Evolutionary conservation across 2,329 filamentous ascomycete species (phyloP), one percentile per base, ranked within the genome.

Genomic region (Colletotrichum liriopes): DNA sequence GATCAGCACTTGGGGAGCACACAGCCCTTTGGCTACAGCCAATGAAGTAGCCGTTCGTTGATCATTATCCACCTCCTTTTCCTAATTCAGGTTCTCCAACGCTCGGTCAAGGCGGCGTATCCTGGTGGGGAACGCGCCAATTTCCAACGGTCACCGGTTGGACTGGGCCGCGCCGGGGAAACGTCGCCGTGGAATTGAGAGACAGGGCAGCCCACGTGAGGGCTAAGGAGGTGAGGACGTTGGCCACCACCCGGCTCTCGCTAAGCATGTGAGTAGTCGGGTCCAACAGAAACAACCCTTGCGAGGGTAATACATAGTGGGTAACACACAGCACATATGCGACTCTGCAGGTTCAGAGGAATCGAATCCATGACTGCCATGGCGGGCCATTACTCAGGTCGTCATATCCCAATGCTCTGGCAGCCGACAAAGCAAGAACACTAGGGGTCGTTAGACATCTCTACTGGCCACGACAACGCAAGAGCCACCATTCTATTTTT

Each of bases 91-190:
- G 43, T 23, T 39, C 14, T 11, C 32, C 18, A 32, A 54, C 49
- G 64, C 32, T 51, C 16, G 41, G 16, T 14, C 16, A 20, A 20
- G 12, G 20, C 26, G 52, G 52, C 52, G 29, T 49, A 47, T 20
- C 29, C 23, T 12, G 35, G 32, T 18, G 56, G 39, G 23, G 14
- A 18, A 35, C 41, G 23, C 37, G 64, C 35, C 55, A 60, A 60
- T 67, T 60, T 67, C 64, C 64, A 60, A 60, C 55, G 23, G 64
- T 26, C n/a, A 23, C 55, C 43, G 54, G 32, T 26, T 32, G 45
- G 32, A 49, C 37, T 37, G 29, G 47, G 23, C n/a, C 54, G 45
- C 12, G n/a, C 51, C 29, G n/a, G 51, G 64, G 41, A 23, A 59
- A 2, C 18, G 39, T 39, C 47, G n/a, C 55, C 55, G 55, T 41